Base-by-base conservation (phyloP, 2,329 filamentous ascomycete genomes). In the Penicillium glabrum region DNA sequence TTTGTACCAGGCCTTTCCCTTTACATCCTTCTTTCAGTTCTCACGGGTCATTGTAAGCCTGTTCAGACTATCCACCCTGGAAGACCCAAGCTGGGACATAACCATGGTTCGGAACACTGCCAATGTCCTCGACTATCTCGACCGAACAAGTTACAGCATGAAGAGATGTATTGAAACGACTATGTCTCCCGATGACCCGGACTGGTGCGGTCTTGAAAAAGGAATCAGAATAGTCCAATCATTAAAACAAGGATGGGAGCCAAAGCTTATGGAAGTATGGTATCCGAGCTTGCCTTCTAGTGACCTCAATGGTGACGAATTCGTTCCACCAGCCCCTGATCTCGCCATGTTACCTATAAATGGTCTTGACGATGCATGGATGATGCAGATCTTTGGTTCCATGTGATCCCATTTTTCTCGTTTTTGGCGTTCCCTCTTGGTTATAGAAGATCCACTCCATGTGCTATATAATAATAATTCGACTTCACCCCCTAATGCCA, bases 21-120 rank as follows among this genome's bases (percentile, higher is more conserved):
- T 67, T 35, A 56, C 61, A 1, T 46, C 67, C 2, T 68, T 63
- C 53, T 66, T 62, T 35, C 66, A 70, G 46, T 65, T 68, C 31
- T 56, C 60, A 3, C 58, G 64, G 14, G 56, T 56, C 21, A 47
- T 69, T 8, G 52, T 67, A 37, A 60, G 50, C 31, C 47, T 69
- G 9, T 67, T 61, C 53, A 63, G 58, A 35, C 64, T 70, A 16
- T 63, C 60, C 31, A 59, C 55, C 3, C 45, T 70, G 21, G 66
- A 70, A 4, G 66, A 69, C 46, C 67, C 67, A 11, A 54, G 60
- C 26, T 70, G 68, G 68, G 67, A 69, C 29, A 62, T 51, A 33
- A 60, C 29, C 10, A 51, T 66, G 52, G 66, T 69, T 6, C 63
- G 64, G 51, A 64, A 63, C 21, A 68, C 65, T 1, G 65, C 63